Evolutionary conservation across 495 filamentous ascomycete species (phyloP), one percentile per base, ranked within the genome.

Genomic region (Penicillium malachiteum): DNA sequence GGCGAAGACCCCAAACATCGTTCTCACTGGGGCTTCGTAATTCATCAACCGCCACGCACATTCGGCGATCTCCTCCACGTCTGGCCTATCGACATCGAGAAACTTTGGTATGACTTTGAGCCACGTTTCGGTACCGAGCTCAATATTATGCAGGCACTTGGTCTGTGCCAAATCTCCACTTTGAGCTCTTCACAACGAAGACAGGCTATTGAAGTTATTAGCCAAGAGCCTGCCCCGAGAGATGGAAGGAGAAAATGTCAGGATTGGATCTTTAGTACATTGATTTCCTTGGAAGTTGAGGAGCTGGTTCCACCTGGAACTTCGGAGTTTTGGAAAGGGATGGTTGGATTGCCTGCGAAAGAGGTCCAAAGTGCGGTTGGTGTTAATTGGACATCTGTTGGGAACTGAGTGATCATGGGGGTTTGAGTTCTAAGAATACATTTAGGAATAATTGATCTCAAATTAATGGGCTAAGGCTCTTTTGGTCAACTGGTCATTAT

Each of bases 41-140:
- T 68, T 45, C 54, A 64, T 52, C 41, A 52, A 9, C 60, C 66
- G 14, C 41, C 50, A n/a, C 48, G 59, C 7, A 44, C 46, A 10
- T 51, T 56, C 37, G 66, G 63, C 17, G 62, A 66, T 43, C 63
- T 68, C 10, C 54, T 66, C 21, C 63, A 68, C 38, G 66, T 68
- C 43, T 40, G 56, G 10, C 38, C 61, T 18, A 55, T 68, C 41
- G 50, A 60, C 14, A 11, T 56, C 4, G 21, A 56, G 0, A 49
- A 18, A 18, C 49, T 60, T 1, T 60, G 57, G 57, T 64, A 58
- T 40, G 54, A 58, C 18, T 60, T 59, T 41, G 60, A 63, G 31
- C 26, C 44, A 8, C 53, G 60, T 5, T 38, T 51, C 32, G 50
- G 49, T 30, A 57, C 42, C 2, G 48, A 50, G 7, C 33, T 59